Evolutionary conservation across 768 basidiomycete species (phyloP).

Genomic region (Naganishia antarctica): DNA sequence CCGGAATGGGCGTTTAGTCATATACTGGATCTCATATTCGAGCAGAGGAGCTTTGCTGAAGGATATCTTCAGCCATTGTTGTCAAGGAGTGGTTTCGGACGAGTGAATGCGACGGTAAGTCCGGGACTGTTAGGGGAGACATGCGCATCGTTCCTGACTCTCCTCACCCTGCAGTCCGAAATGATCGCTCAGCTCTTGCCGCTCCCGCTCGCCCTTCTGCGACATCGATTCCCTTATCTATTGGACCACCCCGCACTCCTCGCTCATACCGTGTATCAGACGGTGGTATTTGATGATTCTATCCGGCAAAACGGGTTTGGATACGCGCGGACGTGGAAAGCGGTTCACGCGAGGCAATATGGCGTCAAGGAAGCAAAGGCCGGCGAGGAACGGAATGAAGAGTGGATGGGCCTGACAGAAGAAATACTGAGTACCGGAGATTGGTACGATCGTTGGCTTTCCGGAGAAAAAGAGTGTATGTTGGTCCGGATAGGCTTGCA

Average conservation of each 20-base stretch:
- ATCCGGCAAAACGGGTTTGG: slow-evolving; percentile 69
- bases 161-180: slow-evolving; percentile 59
- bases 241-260: slow-evolving; percentile 74
- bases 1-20: slow-evolving; percentile 98
- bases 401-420: slow-evolving; percentile 74
- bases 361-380: background rate
- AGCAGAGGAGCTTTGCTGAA: slow-evolving; percentile 77
- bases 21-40: slow-evolving; percentile 76
- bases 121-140: background rate
- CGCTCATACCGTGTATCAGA: slow-evolving; percentile 93
- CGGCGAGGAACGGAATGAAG: slow-evolving; percentile 26
- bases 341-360: background rate
- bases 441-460: slow-evolving; percentile 88
- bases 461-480: slow-evolving; percentile 83
- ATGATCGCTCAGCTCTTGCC: slow-evolving; percentile 76
- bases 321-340: slow-evolving; percentile 50
- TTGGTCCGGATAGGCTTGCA: too few species aligned
- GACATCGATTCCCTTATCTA: slow-evolving; percentile 66
- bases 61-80: slow-evolving; percentile 67
- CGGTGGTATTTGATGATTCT: slow-evolving; percentile 76
- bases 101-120: slow-evolving; percentile 71
- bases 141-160: too few species aligned
- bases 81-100: slow-evolving; percentile 58
- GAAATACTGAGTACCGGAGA: slow-evolving; percentile 74
- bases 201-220: slow-evolving; percentile 68